These are phyloP conservation scores for Halophytophthora polymorphica DNA, from an alignment of 352 stramenopile genomes.

Conservation along the genomic window DNA sequence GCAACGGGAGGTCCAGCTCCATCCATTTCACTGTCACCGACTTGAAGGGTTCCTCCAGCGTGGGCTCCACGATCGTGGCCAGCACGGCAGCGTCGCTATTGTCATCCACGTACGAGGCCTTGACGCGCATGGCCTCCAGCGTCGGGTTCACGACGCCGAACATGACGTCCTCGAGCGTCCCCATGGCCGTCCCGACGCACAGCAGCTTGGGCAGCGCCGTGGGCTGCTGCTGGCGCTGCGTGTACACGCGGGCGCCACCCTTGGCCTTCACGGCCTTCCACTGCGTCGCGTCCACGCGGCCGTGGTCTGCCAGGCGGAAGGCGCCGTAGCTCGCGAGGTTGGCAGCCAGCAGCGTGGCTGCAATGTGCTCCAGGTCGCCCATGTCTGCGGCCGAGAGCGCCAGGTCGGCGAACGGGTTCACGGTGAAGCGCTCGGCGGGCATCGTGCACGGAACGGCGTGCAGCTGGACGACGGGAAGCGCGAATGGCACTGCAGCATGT, in stretches of 20 bases:
- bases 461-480: too few relatives aligned
- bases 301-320: slow-evolving; percentile 10
- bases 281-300: slow-evolving; percentile 9
- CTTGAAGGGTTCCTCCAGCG: slow-evolving; percentile 31
- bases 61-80: slow-evolving; percentile 30
- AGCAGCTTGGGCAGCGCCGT: slow-evolving; percentile 10
- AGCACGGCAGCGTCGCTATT: slow-evolving; percentile 30
- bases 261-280: slow-evolving; percentile 24
- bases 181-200: slow-evolving; percentile 20
- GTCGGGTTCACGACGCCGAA: slow-evolving; percentile 18
- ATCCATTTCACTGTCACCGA: slow-evolving; percentile 27
- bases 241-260: slow-evolving; percentile 15
- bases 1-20: slow-evolving; percentile 23
- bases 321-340: slow-evolving; percentile 28
- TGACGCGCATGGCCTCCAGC: slow-evolving; percentile 16
- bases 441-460: neutral
- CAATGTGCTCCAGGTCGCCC: slow-evolving; percentile 16
- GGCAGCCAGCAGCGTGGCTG: slow-evolving; percentile 21
- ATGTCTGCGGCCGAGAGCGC: slow-evolving; percentile 15
- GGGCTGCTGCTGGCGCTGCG: slow-evolving; percentile 10
- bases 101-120: slow-evolving; percentile 29
- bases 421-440: slow-evolving; percentile 2
- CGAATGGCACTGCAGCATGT: too few relatives aligned
- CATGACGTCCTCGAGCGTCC: slow-evolving; percentile 35
- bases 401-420: slow-evolving; percentile 22